These are phyloP conservation scores for Nicotiana undulata DNA, from an alignment of 257 asterid species.

Conservation along the genomic window DNA sequence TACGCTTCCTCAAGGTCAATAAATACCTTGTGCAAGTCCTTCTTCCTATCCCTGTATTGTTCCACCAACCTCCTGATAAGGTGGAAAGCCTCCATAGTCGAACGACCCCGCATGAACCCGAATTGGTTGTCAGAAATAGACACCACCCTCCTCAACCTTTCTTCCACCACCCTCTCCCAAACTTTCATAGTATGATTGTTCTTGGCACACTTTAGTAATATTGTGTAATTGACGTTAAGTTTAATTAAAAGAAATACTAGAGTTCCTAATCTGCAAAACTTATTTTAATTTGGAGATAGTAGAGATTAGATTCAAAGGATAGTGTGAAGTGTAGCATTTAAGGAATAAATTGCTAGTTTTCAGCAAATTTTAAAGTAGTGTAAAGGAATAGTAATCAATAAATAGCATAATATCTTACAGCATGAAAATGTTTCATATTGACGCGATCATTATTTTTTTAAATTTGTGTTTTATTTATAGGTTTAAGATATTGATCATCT, in stretches of 20 bases:
- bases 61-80: too few relatives aligned
- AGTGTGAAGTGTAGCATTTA: not conserved
- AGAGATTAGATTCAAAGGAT: not conserved
- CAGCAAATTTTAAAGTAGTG: not conserved
- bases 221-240: not conserved
- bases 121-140: too few relatives aligned
- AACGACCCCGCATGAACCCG: too few relatives aligned
- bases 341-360: not conserved
- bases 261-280: not conserved
- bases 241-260: not conserved
- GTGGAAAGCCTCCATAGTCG: too few relatives aligned
- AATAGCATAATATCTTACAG: not conserved
- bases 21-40: too few relatives aligned
- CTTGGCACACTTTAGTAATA: not conserved
- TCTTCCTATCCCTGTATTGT: too few relatives aligned
- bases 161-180: too few relatives aligned
- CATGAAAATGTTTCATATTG: not conserved
- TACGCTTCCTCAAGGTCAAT: too few relatives aligned
- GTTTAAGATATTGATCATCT: not conserved
- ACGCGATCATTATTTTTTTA: not conserved
- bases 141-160: too few relatives aligned
- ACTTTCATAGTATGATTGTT: not conserved
- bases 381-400: not conserved
- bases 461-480: not conserved
- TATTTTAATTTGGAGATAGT: constrained; percentile 1